Evolutionary conservation across 768 basidiomycete species (phyloP), one percentile per base, ranked within the genome.

Genomic region (Neoboletus magnificus): DNA sequence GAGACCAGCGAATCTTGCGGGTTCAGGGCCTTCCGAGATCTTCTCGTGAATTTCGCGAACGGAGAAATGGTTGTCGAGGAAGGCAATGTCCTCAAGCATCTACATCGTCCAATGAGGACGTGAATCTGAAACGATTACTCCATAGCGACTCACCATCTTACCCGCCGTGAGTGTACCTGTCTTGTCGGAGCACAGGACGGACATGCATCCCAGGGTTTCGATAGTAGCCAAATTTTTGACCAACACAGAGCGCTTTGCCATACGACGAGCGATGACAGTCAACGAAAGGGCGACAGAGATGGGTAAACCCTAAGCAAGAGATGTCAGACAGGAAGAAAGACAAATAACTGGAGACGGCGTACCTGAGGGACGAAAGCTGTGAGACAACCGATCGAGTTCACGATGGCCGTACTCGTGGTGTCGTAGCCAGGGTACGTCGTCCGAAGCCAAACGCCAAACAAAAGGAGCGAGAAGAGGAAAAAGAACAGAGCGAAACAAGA

Each of bases 131-230:
- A 32, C 15, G 27, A 23, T 16, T 20, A 30, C 13, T 16, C 12
- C 16, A 25, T 9, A 13, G 4, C 4, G 39, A 56, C 67, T 51
- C 45, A 71, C 72, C 81, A 82, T 82, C 56, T 69, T 71, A 12
- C 76, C 77, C 32, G 76, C 66, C 0, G 77, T 82, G 27, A 82
- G 69, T 1, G 77, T 80, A 23, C 78, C 78, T 2, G 78, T 77
- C 62, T 82, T 82, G 69, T 83, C 82, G 8, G 78, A 78, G 62
- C 79, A 80, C 16, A 83, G 56, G 41, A 80, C 75, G 8, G 77
- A 75, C 66, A 83, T 79, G 30, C 73, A 71, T 4, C 82, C 82
- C 30, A 82, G 71, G 1, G 79, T 79, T 60, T 82, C 81, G 47
- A n/a, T n/a, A n/a, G n/a, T n/a, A n/a, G n/a, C n/a, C n/a, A n/a